Conservation (phyloP, 1,284 basidiomycete genomes). For the Violaceomyces palustris region DNA sequence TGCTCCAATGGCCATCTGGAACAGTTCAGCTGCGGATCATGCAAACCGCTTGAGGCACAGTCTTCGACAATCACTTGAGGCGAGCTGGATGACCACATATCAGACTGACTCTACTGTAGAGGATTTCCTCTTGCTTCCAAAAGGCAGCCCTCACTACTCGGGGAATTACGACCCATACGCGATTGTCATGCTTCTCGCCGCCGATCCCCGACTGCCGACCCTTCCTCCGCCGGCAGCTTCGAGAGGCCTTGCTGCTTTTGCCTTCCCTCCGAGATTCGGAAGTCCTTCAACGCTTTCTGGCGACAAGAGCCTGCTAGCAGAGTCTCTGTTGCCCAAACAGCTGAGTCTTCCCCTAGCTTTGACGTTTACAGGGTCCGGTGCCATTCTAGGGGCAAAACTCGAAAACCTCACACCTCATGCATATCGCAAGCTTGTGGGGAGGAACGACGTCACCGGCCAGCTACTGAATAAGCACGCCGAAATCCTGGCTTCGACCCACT, state of each 20-base stretch:
- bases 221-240: conserved; percentile 42
- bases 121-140: conserved; percentile 73
- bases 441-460: conserved; percentile 16
- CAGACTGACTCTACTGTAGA: conserved; percentile 54
- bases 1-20: conserved; percentile 55
- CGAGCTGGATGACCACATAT: conserved; percentile 64
- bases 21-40: conserved; percentile 53
- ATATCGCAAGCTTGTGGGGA: conserved; percentile 38
- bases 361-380: conserved; percentile 32
- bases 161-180: conserved; percentile 67
- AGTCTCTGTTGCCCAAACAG: conserved; percentile 9
- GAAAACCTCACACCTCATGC: conserved; percentile 22
- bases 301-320: neutral
- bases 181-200: conserved; percentile 57
- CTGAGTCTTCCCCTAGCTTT: conserved; percentile 41
- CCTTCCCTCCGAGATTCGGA: conserved; percentile 34
- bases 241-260: conserved; percentile 36
- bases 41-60: conserved; percentile 52
- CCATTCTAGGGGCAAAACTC: conserved; percentile 34
- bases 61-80: conserved; percentile 42
- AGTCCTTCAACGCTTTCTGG: neutral
- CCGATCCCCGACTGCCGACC: conserved; percentile 36
- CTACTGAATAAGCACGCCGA: conserved; percentile 23
- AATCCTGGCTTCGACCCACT: conserved; percentile 10
- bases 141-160: conserved; percentile 66